These are phyloP conservation scores for Pyrus pyrifolia DNA, from an alignment of 306 rosid species.

Conservation along the genomic window DNA sequence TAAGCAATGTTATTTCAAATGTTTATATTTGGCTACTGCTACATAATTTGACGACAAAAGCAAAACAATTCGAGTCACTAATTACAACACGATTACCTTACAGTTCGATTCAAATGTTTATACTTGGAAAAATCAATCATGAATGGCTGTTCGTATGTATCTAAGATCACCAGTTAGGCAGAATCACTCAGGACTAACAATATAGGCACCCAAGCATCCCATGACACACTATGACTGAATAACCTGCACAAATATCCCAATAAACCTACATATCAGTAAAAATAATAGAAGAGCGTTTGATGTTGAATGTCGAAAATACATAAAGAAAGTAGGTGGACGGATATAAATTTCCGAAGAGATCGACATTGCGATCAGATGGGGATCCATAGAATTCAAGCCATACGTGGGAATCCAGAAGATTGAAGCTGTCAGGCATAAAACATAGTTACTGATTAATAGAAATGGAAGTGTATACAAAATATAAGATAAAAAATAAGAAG, in stretches of 20 bases:
- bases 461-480: not conserved
- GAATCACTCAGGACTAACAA: not conserved
- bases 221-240: conserved; percentile 83
- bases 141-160: too few relatives aligned
- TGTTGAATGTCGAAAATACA: not conserved
- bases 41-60: too few relatives aligned
- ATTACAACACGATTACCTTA: too few relatives aligned
- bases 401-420: conserved; percentile 75
- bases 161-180: not conserved
- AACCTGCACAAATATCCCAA: conserved; percentile 44
- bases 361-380: conserved; percentile 68
- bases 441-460: not conserved
- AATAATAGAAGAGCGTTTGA: not conserved
- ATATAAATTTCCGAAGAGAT: conserved; percentile 74
- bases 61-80: too few relatives aligned
- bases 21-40: too few relatives aligned
- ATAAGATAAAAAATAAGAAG: too few relatives aligned
- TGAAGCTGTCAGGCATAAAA: conserved; percentile 56
- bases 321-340: not conserved
- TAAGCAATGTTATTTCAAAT: too few relatives aligned
- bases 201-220: conserved; percentile 83
- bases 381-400: conserved; percentile 89
- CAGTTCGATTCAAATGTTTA: too few relatives aligned
- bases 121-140: not conserved
- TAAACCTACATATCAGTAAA: not conserved